phyloP scores from a whole-genome alignment of 345 rosid species.

The Syzygium aqueum region DNA sequence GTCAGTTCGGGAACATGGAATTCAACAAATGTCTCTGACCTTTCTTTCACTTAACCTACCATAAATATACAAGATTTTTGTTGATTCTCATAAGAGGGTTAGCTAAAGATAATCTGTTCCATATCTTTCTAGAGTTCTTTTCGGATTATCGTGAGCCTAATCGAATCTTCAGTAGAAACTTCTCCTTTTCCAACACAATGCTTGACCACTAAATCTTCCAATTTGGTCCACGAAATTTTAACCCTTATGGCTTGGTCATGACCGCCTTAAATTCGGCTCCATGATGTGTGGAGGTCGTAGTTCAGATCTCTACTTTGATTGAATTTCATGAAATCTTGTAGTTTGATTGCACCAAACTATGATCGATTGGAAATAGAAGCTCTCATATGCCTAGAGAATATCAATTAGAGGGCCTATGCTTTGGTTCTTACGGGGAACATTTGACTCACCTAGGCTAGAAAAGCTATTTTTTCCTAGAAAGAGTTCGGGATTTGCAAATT shows the following conservation, averaged over 20 bases:
- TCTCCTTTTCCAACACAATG: not conserved
- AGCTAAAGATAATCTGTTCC: not conserved
- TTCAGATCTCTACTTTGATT: not conserved
- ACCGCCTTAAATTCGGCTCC: not conserved
- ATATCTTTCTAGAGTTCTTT: not conserved
- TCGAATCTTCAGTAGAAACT: not conserved
- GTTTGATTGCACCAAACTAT: not conserved
- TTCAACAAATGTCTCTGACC: not conserved
- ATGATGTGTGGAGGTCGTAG: not conserved
- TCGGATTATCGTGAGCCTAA: not conserved
- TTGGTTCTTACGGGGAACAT: not conserved
- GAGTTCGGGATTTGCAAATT: not conserved
- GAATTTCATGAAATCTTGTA: not conserved
- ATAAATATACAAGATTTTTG: not conserved
- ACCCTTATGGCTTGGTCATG: not conserved
- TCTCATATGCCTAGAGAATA: not conserved
- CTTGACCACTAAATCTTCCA: not conserved
- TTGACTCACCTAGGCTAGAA: not conserved
- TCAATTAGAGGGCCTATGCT: not conserved
- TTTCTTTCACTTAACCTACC: not conserved
- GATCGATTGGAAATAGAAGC: not conserved
- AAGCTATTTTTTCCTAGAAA: not conserved
- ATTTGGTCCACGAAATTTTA: not conserved
- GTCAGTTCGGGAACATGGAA: not conserved
- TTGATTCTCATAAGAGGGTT: not conserved